Base-by-base conservation (phyloP, 768 basidiomycete genomes). In the Xerocomellus chrysenteron region DNA sequence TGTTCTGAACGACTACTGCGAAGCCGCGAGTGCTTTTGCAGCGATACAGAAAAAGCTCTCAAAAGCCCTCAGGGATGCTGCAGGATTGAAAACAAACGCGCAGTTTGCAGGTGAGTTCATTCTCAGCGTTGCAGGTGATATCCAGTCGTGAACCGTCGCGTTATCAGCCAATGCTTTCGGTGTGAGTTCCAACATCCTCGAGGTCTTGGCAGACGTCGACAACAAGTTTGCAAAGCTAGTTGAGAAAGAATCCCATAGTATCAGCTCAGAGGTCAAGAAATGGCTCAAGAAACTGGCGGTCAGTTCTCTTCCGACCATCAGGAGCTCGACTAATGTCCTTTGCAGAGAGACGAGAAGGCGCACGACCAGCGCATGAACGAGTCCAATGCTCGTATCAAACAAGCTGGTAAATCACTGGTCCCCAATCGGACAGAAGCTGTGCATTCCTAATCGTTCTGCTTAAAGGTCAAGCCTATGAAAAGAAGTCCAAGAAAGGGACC, bases 211-310 rank as follows among this genome's bases (percentile, higher is more conserved):
- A 2, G 89, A 92, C 30, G 79, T 91, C 50, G 86, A 91, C 64
- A 56, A 74, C 60, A 92, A 88, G 74, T 91, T 90, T 70, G 81
- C 82, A 41, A 92, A 87, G 73, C 67, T 87, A 57, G 81, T 81
- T 13, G 87, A 89, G 62, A 90, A 83, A 72, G 90, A 92, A 60
- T 89, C 84, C 56, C 83, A 85, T 58, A 65, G 54, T 21, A 74
- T 90, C 48, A 84, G 82, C 59, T 70, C 75, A 32, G 90, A 91
- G 59, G 83, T 90, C 41, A 87, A 85, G 77, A 92, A 88, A 65
- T 92, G 90, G 89, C 86, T 92, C 78, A 91, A 88, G 82, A 90
- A 86, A 70, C 79, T 92, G 36, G 80, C 84, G 47, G 90, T 92
- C 64, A 62, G 87, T 32, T 49, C 54, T 42, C 56, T 40, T 19